These are phyloP conservation scores for Jacaranda copaia DNA, from an alignment of 257 asterid species.

Conservation along the genomic window DNA sequence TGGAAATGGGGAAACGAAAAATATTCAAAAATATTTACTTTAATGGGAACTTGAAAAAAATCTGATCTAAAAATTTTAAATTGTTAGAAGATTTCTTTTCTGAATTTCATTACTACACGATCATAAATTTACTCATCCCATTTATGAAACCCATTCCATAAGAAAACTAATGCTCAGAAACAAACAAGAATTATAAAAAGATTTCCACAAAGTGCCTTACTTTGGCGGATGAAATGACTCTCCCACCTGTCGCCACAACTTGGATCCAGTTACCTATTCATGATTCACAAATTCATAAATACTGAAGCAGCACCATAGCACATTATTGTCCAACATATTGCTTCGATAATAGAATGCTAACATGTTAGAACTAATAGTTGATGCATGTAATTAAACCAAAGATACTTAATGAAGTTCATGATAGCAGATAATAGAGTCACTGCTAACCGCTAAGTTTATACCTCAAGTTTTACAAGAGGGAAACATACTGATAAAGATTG, in stretches of 20 bases:
- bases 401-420: conserved; percentile 4
- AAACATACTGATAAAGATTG: neutral
- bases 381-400: conserved; percentile 28
- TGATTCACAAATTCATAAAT: conserved; percentile 35
- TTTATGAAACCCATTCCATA: conserved; percentile 11
- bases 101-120: conserved; percentile 3
- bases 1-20: neutral
- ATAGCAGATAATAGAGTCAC: neutral
- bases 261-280: conserved; percentile 85
- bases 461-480: neutral
- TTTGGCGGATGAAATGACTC: conserved; percentile 98
- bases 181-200: neutral
- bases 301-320: conserved; percentile 16
- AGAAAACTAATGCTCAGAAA: neutral
- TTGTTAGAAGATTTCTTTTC: neutral
- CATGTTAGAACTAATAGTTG: conserved; percentile 17
- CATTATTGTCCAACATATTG: conserved; percentile 13
- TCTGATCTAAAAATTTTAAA: neutral
- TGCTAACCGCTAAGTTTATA: neutral
- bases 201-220: conserved; percentile 51
- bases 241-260: conserved; percentile 98
- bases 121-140: neutral
- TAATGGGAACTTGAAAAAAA: conserved; percentile 21
- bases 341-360: conserved; percentile 1
- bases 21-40: neutral